Percentiles rank a stretch among this genome's conserved stretches.
phyloP scores from a whole-genome alignment of 352 stramenopile genomes.

The Phytophthora niederhauseri region DNA sequence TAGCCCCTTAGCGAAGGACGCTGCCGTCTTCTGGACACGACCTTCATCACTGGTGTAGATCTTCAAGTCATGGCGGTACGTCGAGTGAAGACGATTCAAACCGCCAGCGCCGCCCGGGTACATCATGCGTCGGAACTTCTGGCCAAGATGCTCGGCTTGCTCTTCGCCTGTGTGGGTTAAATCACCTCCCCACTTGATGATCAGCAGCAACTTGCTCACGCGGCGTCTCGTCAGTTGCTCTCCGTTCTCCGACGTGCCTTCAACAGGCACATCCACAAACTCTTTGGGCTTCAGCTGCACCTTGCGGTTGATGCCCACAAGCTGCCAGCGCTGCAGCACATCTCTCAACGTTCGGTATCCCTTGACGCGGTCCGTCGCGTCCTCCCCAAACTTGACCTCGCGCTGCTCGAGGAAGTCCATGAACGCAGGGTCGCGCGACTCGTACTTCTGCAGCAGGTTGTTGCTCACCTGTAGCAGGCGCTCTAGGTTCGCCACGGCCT shows the following conservation, averaged over 20 bases:
- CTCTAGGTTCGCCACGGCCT: conserved; percentile 81
- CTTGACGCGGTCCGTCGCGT: conserved; percentile 78
- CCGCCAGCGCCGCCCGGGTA: conserved; percentile 94
- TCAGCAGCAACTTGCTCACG: conserved; percentile 95
- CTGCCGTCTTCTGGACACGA: conserved; percentile 99
- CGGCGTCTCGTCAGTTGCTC: conserved; percentile 32
- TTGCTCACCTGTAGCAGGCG: conserved; percentile 81
- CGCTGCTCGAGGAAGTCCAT: conserved; percentile 71
- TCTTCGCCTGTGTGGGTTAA: conserved; percentile 97
- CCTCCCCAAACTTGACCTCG: conserved; percentile 59
- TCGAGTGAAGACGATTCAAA: conserved; percentile 98
- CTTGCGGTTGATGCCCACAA: conserved; percentile 98
- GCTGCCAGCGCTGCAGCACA: conserved; percentile 97
- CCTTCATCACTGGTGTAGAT: conserved; percentile 99
- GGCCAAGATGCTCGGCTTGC: conserved; percentile 96
- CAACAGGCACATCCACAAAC: conserved; percentile 35
- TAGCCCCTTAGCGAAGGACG: conserved; percentile 98
- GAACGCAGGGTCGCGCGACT: conserved; percentile 63
- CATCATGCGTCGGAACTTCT: conserved; percentile 90
- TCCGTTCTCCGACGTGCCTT: conserved; percentile 36
- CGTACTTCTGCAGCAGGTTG: conserved; percentile 70
- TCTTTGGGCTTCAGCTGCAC: conserved; percentile 94
- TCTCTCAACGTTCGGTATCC: conserved; percentile 92
- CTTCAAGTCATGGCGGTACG: conserved; percentile 99
- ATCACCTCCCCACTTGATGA: conserved; percentile 99